Conservation (phyloP, 805 yeast genomes). For the Wickerhamia fluorescens region DNA sequence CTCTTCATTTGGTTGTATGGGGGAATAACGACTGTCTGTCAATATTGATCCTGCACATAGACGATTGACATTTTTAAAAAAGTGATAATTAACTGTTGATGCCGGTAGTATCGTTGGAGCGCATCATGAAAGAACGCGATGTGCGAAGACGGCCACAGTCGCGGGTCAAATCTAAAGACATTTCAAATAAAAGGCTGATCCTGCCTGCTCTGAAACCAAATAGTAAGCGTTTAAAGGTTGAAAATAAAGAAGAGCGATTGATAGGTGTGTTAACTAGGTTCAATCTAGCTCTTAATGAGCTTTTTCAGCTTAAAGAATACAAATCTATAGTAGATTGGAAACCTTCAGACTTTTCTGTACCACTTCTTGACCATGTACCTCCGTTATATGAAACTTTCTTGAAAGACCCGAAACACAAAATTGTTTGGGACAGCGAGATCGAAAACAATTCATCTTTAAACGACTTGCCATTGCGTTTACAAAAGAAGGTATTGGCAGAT, state of each 20-base stretch:
- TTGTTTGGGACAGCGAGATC: constrained; percentile 27
- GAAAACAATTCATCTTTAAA: constrained; percentile 17
- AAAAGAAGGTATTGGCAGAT: constrained; percentile 31
- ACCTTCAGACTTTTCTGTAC: constrained; percentile 37
- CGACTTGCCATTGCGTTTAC: constrained; percentile 33
- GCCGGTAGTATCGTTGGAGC: too few species aligned
- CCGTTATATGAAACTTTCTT: constrained; percentile 27
- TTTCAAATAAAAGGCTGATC: constrained; percentile 4
- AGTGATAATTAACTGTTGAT: too few species aligned
- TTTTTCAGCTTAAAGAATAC: constrained; percentile 56
- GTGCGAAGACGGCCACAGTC: constrained; percentile 5
- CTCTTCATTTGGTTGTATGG: too few species aligned
- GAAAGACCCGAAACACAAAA: constrained; percentile 17
- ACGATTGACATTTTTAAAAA: too few species aligned
- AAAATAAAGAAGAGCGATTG: too few species aligned
- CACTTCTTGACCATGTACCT: constrained; percentile 17
- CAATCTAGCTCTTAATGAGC: constrained; percentile 48
- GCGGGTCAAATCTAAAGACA: constrained; percentile 1
- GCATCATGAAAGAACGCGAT: too few species aligned
- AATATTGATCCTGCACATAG: too few species aligned
- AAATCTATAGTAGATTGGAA: constrained; percentile 58
- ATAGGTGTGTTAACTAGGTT: too few species aligned
- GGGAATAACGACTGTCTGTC: too few species aligned
- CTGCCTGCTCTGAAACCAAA: constrained; percentile 1
- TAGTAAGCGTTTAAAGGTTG: background rate